Percentiles rank a stretch among this genome's conserved stretches.
Evolutionary conservation across 2,329 filamentous ascomycete genomes (phyloP).

Genomic region (Alternaria postmessia): DNA sequence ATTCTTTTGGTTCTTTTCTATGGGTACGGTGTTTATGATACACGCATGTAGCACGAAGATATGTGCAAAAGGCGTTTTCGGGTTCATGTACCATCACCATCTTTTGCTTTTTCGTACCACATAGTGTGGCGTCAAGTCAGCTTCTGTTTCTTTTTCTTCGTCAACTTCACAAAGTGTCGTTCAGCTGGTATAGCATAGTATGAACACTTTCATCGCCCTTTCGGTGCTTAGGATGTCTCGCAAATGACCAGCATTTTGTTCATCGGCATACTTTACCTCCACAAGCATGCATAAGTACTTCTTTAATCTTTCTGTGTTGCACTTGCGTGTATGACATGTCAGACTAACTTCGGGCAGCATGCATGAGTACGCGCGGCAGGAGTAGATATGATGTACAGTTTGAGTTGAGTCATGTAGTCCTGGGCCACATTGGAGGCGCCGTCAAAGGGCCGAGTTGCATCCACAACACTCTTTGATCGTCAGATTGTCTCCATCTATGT

Average conservation of each 20-base stretch:
- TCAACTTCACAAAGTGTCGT: background rate
- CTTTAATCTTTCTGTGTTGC: background rate
- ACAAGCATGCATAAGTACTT: background rate
- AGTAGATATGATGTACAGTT: background rate
- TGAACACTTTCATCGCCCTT: background rate
- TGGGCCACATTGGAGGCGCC: background rate
- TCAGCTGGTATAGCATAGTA: background rate
- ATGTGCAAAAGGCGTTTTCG: background rate
- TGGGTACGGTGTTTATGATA: background rate
- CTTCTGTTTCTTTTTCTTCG: background rate
- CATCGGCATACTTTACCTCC: background rate
- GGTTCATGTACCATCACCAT: constrained; percentile 2
- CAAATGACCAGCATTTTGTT: background rate
- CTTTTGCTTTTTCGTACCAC: background rate
- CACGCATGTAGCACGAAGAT: background rate
- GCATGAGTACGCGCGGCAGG: background rate
- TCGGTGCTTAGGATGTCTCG: background rate
- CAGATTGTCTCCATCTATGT: background rate
- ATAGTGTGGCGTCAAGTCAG: background rate
- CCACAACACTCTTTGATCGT: background rate
- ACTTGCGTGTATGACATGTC: background rate
- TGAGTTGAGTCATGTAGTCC: background rate
- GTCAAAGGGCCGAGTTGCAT: background rate
- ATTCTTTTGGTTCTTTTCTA: background rate
- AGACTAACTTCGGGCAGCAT: background rate